A percentile compares a stretch with the other conserved stretches of the same genome.
These are phyloP conservation scores for Curvularia sp. DNA, from an alignment of 2,329 filamentous ascomycete genomes.

Conservation along the genomic window DNA sequence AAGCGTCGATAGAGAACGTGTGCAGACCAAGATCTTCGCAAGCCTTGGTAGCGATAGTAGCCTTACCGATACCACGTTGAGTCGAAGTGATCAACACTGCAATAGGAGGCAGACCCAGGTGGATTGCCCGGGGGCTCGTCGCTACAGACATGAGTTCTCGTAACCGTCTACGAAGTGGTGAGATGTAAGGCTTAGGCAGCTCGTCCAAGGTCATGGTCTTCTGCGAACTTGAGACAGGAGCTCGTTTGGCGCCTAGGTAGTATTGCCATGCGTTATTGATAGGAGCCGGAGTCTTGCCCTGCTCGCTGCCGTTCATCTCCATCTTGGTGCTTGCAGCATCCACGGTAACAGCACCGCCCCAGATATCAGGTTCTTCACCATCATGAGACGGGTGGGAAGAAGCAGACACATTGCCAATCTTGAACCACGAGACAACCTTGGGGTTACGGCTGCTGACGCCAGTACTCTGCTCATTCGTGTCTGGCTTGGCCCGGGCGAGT, in stretches of 20 bases:
- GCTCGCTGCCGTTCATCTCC: slow-evolving; percentile 88
- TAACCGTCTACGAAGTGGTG: slow-evolving; percentile 66
- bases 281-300: slow-evolving; percentile 78
- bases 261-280: slow-evolving; percentile 84
- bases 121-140: slow-evolving; percentile 84
- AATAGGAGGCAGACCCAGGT: slow-evolving; percentile 84
- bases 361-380: slow-evolving; percentile 72
- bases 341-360: slow-evolving; percentile 86
- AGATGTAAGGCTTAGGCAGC: slow-evolving; percentile 54
- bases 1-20: slow-evolving; percentile 86
- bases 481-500: slow-evolving; percentile 57
- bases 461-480: slow-evolving; percentile 28
- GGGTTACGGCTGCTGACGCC: slow-evolving; percentile 26
- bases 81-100: slow-evolving; percentile 89
- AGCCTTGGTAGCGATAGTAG: slow-evolving; percentile 76
- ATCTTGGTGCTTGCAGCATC: slow-evolving; percentile 88
- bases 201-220: slow-evolving; percentile 59
- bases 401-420: slow-evolving; percentile 71
- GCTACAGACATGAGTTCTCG: slow-evolving; percentile 87
- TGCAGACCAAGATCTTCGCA: slow-evolving; percentile 91
- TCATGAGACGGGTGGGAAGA: slow-evolving; percentile 60
- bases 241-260: slow-evolving; percentile 79
- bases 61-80: slow-evolving; percentile 91
- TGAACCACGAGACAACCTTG: slow-evolving; percentile 83
- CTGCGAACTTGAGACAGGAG: slow-evolving; percentile 66